phyloP scores from a whole-genome alignment of 495 filamentous ascomycete genomes.

The Platismatia glauca region DNA sequence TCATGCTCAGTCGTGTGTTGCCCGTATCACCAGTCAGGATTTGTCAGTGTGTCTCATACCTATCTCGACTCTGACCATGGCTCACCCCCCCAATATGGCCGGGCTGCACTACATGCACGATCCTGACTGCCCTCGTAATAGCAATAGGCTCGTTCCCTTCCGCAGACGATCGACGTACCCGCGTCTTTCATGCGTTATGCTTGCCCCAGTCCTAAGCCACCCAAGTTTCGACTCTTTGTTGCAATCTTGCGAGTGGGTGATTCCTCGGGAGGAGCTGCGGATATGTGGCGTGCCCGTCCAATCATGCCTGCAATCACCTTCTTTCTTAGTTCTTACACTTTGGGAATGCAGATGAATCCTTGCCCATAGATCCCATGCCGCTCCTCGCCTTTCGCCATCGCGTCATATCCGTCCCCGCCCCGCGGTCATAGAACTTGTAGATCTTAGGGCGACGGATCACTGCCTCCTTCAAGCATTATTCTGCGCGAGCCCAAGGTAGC shows the following conservation, averaged over 20 bases:
- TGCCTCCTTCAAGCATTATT: neutral
- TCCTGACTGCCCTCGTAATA: neutral
- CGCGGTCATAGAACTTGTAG: slow-evolving; percentile 11
- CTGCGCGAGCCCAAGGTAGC: slow-evolving; percentile 5
- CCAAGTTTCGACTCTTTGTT: neutral
- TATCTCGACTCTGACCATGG: neutral
- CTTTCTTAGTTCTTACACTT: neutral
- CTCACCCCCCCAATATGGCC: neutral
- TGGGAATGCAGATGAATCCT: neutral
- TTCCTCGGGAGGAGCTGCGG: slow-evolving; percentile 6
- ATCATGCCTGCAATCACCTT: neutral
- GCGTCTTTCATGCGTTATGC: slow-evolving; percentile 11
- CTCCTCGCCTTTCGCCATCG: slow-evolving; percentile 16
- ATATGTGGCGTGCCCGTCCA: slow-evolving; percentile 11
- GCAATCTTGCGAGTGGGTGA: slow-evolving; percentile 6
- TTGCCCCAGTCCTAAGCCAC: slow-evolving; percentile 2
- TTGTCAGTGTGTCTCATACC: neutral
- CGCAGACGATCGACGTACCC: slow-evolving; percentile 19
- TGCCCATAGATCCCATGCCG: slow-evolving; percentile 11
- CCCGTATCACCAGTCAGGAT: neutral
- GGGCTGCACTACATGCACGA: slow-evolving; percentile 2
- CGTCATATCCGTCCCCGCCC: slow-evolving; percentile 16
- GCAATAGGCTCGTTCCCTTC: slow-evolving; percentile 17
- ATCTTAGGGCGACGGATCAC: neutral
- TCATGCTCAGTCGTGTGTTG: neutral